Conservation (phyloP, 257 asterid species). For the Solanum bukasovii region DNA sequence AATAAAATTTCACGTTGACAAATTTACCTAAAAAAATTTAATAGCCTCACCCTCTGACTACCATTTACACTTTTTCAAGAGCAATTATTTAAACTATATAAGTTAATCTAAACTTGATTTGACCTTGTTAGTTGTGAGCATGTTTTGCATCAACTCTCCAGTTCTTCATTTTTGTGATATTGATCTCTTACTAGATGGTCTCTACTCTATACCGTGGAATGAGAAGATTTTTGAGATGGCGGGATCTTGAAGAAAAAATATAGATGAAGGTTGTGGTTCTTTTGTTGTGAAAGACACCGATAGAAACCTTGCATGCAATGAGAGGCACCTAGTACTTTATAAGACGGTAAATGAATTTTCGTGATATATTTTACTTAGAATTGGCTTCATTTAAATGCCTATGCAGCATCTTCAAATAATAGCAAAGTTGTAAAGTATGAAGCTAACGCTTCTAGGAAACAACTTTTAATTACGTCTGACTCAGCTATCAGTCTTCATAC, state of each 20-base stretch:
- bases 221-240: conserved; percentile 67
- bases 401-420: too few species aligned
- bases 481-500: too few species aligned
- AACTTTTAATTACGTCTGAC: too few species aligned
- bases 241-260: conserved; percentile 48
- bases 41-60: not conserved
- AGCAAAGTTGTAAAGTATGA: too few species aligned
- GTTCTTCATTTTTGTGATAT: not conserved
- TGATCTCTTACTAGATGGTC: conserved; percentile 26
- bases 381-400: too few species aligned
- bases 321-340: too few species aligned
- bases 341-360: too few species aligned
- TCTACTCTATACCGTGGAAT: conserved; percentile 71
- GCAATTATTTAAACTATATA: not conserved
- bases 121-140: not conserved
- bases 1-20: too few species aligned
- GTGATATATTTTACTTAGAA: too few species aligned
- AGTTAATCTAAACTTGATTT: not conserved
- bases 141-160: not conserved
- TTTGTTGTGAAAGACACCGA: not conserved
- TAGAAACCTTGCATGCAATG: not conserved
- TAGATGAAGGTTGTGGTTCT: conserved; percentile 29
- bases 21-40: not conserved
- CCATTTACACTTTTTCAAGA: not conserved
- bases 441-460: too few species aligned